Conservation (phyloP, 192 early-diverging fungal species). For the Pilobolus umbonatus region DNA sequence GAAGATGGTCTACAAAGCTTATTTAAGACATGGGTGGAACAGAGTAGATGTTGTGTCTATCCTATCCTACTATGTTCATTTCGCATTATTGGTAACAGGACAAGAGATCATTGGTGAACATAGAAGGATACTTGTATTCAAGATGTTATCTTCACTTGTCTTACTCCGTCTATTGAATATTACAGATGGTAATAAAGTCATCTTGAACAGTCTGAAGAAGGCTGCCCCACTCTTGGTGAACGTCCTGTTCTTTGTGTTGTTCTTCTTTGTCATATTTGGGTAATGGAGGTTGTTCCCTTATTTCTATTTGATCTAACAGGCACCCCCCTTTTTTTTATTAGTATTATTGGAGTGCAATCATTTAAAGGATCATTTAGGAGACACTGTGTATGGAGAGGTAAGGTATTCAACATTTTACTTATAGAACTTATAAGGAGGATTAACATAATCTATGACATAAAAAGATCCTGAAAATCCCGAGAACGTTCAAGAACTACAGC, state of each 20-base stretch:
- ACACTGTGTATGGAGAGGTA: slow-evolving; percentile 45
- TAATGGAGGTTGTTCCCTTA: slow-evolving; percentile 20
- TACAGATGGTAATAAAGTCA: slow-evolving; percentile 49
- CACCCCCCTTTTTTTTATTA: slow-evolving; percentile 7
- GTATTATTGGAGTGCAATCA: slow-evolving; percentile 55
- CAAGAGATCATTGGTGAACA: slow-evolving; percentile 32
- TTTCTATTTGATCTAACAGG: background rate
- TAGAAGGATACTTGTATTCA: slow-evolving; percentile 43
- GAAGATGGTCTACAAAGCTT: slow-evolving; percentile 35
- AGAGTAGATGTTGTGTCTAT: slow-evolving; percentile 54
- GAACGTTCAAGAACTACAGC: slow-evolving; percentile 18
- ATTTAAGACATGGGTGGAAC: slow-evolving; percentile 59
- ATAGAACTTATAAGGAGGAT: background rate
- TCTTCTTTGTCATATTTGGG: slow-evolving; percentile 57
- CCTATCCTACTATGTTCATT: slow-evolving; percentile 51
- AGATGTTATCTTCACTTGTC: slow-evolving; percentile 46
- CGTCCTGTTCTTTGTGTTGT: slow-evolving; percentile 51
- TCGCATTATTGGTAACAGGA: slow-evolving; percentile 31
- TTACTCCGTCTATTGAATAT: slow-evolving; percentile 49
- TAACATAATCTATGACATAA: background rate
- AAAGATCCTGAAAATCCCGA: slow-evolving; percentile 26
- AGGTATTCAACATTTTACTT: background rate
- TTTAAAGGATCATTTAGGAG: slow-evolving; percentile 55
- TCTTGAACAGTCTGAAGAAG: slow-evolving; percentile 53
- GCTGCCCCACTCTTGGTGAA: slow-evolving; percentile 51